phyloP scores from a whole-genome alignment of 768 basidiomycete species.

The Dioszegia crocea region DNA sequence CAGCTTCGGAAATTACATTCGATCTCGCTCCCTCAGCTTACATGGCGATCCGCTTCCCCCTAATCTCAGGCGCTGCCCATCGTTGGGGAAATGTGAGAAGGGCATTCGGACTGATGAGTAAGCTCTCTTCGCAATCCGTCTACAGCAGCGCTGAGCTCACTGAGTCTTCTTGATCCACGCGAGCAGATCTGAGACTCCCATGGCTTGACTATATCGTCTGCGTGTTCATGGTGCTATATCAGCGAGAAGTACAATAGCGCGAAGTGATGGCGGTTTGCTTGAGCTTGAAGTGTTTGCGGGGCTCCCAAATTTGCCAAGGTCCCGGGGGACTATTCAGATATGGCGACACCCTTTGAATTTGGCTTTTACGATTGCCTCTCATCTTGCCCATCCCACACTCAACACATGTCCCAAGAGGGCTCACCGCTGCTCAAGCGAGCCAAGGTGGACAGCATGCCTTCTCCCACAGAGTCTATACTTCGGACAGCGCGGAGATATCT shows the following conservation, averaged over 20 bases:
- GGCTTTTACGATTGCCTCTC: no score
- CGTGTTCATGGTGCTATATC: no score
- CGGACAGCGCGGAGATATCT: slow-evolving; percentile 31
- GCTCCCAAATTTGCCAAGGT: background rate
- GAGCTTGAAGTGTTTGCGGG: background rate
- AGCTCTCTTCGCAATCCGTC: background rate
- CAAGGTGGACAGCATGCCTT: background rate
- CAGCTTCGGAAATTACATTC: background rate
- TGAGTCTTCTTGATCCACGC: slow-evolving; percentile 31
- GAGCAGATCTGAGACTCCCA: slow-evolving; percentile 40
- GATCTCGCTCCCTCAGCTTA: slow-evolving; percentile 4
- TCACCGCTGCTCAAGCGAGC: background rate
- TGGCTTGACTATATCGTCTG: background rate
- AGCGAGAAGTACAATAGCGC: background rate
- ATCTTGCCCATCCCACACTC: background rate
- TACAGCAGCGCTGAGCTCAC: slow-evolving; percentile 16
- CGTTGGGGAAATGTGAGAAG: slow-evolving; percentile 24
- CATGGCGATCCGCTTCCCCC: slow-evolving; percentile 44
- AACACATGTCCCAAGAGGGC: background rate
- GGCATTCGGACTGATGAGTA: slow-evolving; percentile 18
- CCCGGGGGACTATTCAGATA: background rate
- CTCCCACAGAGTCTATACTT: background rate
- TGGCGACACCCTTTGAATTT: background rate
- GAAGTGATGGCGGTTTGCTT: background rate
- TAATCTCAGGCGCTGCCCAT: slow-evolving; percentile 39